phyloP scores from a whole-genome alignment of 192 early-diverging fungal genomes.

The Backusella tarrabulga region DNA sequence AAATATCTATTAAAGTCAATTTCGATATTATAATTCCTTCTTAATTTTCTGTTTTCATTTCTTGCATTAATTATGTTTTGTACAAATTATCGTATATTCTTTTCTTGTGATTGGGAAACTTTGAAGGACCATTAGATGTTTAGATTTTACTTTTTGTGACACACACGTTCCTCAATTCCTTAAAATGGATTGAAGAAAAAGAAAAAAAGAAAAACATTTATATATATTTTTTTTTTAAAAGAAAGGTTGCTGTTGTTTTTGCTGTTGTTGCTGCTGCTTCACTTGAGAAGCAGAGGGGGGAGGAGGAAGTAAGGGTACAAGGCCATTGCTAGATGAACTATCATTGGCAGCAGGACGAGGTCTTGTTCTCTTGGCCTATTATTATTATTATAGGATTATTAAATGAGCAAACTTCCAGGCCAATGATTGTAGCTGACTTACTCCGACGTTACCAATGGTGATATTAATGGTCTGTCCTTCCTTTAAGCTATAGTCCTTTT shows the following conservation, averaged over 20 bases:
- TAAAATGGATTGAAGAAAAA: neutral
- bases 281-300: conserved; percentile 41
- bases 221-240: conserved; percentile 4
- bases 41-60: neutral
- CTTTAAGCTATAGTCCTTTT: conserved; percentile 76
- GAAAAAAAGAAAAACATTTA: neutral
- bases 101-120: neutral
- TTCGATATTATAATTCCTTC: neutral
- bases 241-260: conserved; percentile 11
- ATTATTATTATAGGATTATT: neutral
- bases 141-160: neutral
- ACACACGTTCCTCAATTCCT: neutral
- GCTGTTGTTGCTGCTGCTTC: conserved; percentile 33
- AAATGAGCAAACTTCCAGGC: neutral
- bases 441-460: conserved; percentile 62
- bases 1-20: neutral
- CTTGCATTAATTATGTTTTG: neutral
- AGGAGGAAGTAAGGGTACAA: conserved; percentile 37
- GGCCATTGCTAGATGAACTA: neutral
- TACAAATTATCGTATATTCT: too few relatives aligned
- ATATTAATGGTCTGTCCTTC: conserved; percentile 80
- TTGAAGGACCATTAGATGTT: neutral
- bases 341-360: conserved; percentile 7
- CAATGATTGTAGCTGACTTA: conserved; percentile 3
- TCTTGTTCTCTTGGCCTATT: conserved; percentile 17